phyloP scores from a whole-genome alignment of 2,329 filamentous ascomycete species.

The Pseudocercospora vitis region DNA sequence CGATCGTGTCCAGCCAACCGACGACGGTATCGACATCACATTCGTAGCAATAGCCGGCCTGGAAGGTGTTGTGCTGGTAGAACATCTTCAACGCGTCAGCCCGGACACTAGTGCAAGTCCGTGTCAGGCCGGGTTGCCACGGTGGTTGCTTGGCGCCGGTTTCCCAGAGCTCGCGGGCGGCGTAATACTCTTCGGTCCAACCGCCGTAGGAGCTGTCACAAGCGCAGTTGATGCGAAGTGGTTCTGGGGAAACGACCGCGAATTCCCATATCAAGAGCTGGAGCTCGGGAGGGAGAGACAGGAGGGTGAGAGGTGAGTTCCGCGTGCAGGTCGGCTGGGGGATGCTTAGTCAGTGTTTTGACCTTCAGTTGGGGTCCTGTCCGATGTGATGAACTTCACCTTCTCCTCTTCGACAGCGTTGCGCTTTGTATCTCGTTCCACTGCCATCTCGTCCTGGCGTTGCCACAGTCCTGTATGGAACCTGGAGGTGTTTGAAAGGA shows the following conservation, averaged over 20 bases:
- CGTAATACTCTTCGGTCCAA: slow-evolving; percentile 18
- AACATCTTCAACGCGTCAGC: slow-evolving; percentile 28
- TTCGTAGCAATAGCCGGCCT: slow-evolving; percentile 28
- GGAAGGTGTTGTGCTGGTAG: slow-evolving; percentile 27
- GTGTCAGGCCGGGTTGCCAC: slow-evolving; percentile 25
- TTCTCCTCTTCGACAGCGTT: neutral
- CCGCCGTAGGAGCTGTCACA: slow-evolving; percentile 28
- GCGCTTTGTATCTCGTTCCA: too few relatives aligned
- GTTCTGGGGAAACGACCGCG: slow-evolving; percentile 18
- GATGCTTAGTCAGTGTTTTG: neutral
- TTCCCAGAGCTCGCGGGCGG: slow-evolving; percentile 23
- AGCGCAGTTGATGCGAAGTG: slow-evolving; percentile 27
- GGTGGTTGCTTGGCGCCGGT: slow-evolving; percentile 21
- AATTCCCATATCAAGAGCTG: slow-evolving; percentile 29
- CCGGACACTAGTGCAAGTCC: slow-evolving; percentile 24
- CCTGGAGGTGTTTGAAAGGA: neutral
- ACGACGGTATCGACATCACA: slow-evolving; percentile 18
- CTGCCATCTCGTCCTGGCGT: neutral
- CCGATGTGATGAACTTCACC: neutral
- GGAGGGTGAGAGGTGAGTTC: slow-evolving; percentile 6
- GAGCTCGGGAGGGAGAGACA: slow-evolving; percentile 21
- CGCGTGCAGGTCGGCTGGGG: neutral
- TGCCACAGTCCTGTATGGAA: neutral
- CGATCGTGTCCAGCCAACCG: slow-evolving; percentile 24
- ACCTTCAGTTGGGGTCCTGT: neutral